Evolutionary conservation across 1,284 basidiomycete species (phyloP).

Genomic region (Omphalotus olearius): DNA sequence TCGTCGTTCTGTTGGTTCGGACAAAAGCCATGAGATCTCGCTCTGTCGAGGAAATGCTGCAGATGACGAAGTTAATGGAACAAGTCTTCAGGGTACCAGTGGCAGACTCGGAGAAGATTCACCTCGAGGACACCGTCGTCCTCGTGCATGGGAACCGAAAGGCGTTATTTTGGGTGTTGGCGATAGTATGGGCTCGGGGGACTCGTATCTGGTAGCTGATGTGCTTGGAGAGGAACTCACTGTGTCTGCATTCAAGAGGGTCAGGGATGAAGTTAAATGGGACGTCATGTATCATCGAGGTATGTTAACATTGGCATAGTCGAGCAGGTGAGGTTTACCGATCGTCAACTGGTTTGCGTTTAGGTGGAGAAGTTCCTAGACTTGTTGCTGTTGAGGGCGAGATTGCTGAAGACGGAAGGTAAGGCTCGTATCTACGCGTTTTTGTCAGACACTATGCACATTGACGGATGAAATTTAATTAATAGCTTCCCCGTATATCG

Average conservation of each 20-base stretch:
- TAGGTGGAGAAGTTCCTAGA: slow-evolving; percentile 74
- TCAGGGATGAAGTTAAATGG: slow-evolving; percentile 65
- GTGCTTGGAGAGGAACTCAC: slow-evolving; percentile 53
- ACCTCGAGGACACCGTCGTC: background rate
- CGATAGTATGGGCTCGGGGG: slow-evolving; percentile 57
- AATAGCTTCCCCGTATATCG: slow-evolving; percentile 70
- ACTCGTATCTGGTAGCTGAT: slow-evolving; percentile 51
- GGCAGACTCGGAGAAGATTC: too few relatives aligned
- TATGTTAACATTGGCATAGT: slow-evolving; percentile 18
- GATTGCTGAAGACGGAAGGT: slow-evolving; percentile 60
- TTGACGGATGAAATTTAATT: background rate
- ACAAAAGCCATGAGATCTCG: too few relatives aligned
- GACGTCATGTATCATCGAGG: slow-evolving; percentile 70
- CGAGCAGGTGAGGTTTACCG: background rate
- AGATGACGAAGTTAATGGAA: too few relatives aligned
- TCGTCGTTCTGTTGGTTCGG: too few relatives aligned
- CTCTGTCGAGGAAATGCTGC: too few relatives aligned
- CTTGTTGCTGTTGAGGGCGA: slow-evolving; percentile 69
- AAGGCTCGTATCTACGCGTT: slow-evolving; percentile 10
- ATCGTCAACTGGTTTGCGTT: background rate
- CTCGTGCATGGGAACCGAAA: slow-evolving; percentile 11
- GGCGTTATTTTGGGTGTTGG: slow-evolving; percentile 26
- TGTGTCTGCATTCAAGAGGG: slow-evolving; percentile 47
- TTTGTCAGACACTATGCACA: background rate
- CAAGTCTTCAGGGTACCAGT: too few relatives aligned